Evolutionary conservation across 805 yeast species (phyloP), one percentile per base, ranked within the genome.

Genomic region (Isabelozyma gotoi): DNA sequence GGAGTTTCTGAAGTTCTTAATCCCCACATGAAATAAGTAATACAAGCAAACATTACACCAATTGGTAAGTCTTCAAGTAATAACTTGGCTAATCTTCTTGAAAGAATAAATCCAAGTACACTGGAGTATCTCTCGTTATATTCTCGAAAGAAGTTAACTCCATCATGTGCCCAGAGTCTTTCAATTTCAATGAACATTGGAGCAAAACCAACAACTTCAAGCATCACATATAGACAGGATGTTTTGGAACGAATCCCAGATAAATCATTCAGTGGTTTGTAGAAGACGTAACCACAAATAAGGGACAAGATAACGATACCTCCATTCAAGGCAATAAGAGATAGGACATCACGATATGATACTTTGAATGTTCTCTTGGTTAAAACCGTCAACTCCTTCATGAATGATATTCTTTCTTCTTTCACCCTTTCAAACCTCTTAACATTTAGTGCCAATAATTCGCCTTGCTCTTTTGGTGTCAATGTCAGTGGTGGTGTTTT

Each of bases 11-110:
- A 42, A 15, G 53, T 61, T 27, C 86, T 61, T 33, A 88, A 67
- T 0, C 95, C 96, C 68, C 80, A 78, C 92, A 88, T 83, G 64
- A 83, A 88, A 56, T 82, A 89, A 0, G 88, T 77, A 15, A 85
- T 77, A 0, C 74, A 51, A 0, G 88, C 73, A 60, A 77, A 87
- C 0, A 81, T 57, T 3, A 85, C 49, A 0, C 87, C 77, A 38
- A 84, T 72, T 31, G 84, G 74, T 5, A 87, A 48, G 59, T 88
- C 96, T 58, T 88, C 96, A 2, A 84, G 61, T 2, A 85, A 32
- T 17, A 86, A 59, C 50, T 85, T 83, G 3, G 87, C 80, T 4
- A 87, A 47, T 50, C 89, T 71, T 52, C 96, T 71, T 1, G 85
- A 78, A 0, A 85, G 37, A 2, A 88, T 53, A 55, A 83, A 88